Conservation (phyloP, 1,139 yeast genomes). For the Candida neerlandica region DNA sequence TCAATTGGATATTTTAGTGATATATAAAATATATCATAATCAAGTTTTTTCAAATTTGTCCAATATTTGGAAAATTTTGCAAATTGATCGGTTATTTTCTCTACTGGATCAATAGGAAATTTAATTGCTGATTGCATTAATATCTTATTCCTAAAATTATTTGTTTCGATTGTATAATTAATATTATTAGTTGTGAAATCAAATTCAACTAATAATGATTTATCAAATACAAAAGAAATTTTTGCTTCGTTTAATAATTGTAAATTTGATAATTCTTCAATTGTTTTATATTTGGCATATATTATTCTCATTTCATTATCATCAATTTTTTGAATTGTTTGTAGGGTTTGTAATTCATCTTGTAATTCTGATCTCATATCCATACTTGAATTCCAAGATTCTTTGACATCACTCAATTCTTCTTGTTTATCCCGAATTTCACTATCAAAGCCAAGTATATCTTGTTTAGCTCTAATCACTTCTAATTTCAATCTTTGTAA, state of each 20-base stretch:
- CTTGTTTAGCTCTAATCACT: conserved; percentile 1
- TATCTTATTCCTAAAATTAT: conserved; percentile 16
- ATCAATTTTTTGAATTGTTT: conserved; percentile 12
- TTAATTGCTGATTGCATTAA: conserved; percentile 3
- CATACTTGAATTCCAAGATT: conserved; percentile 11
- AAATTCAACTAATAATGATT: conserved; percentile 18
- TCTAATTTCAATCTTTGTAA: conserved; percentile 8
- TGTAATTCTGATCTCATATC: conserved; percentile 21
- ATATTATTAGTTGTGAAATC: conserved; percentile 16
- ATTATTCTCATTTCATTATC: conserved; percentile 21
- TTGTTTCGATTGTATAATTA: conserved; percentile 7
- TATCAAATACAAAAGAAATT: conserved; percentile 21
- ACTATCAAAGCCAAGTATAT: neutral
- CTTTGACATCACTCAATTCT: conserved; percentile 19
- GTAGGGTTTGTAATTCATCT: conserved; percentile 19
- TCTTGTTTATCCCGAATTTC: conserved; percentile 7
- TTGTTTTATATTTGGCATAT: conserved; percentile 24
- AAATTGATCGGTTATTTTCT: conserved; percentile 17
- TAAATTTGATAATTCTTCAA: conserved; percentile 27
- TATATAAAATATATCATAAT: conserved; percentile 29
- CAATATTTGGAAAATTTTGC: conserved; percentile 23
- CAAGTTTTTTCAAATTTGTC: conserved; percentile 25
- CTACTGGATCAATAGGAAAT: conserved; percentile 1
- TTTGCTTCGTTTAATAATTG: conserved; percentile 13
- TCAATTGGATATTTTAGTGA: conserved; percentile 32